Conservation (phyloP, 164 flowering plant genomes). For the Vitis vinifera region DNA sequence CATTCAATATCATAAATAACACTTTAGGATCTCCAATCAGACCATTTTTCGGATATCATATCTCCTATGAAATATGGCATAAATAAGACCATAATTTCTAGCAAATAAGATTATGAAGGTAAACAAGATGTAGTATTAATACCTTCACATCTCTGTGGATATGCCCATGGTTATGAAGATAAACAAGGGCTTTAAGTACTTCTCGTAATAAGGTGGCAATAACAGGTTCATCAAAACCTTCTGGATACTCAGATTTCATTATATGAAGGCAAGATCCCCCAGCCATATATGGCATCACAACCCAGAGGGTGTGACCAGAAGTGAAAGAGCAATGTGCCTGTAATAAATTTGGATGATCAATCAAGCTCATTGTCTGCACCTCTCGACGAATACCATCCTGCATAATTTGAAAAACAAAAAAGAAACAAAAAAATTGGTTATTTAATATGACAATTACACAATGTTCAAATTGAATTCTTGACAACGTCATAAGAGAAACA, state of each 20-base stretch:
- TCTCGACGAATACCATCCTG: conserved; percentile 85
- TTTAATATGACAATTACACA: too few relatives aligned
- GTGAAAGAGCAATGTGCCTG: conserved; percentile 77
- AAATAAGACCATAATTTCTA: too few relatives aligned
- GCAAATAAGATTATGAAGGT: too few relatives aligned
- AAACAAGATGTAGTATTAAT: conserved; percentile 3
- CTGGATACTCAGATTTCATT: conserved; percentile 79
- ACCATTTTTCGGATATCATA: too few relatives aligned
- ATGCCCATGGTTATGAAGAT: conserved; percentile 92
- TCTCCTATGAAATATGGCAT: too few relatives aligned
- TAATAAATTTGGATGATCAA: conserved; percentile 75
- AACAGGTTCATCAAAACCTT: conserved; percentile 90
- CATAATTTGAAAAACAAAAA: background rate
- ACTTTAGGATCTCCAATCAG: too few relatives aligned
- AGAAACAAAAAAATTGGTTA: too few relatives aligned
- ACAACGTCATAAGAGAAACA: too few relatives aligned
- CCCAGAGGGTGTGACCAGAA: conserved; percentile 57
- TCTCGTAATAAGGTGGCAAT: conserved; percentile 79
- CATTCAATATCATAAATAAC: too few relatives aligned
- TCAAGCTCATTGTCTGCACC: conserved; percentile 84
- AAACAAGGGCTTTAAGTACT: conserved; percentile 85
- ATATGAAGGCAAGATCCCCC: conserved; percentile 96
- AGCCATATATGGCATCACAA: conserved; percentile 94
- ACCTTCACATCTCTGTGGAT: conserved; percentile 99
- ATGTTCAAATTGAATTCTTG: too few relatives aligned